phyloP scores from a whole-genome alignment of 768 basidiomycete genomes.

The Scleroderma citrinum region DNA sequence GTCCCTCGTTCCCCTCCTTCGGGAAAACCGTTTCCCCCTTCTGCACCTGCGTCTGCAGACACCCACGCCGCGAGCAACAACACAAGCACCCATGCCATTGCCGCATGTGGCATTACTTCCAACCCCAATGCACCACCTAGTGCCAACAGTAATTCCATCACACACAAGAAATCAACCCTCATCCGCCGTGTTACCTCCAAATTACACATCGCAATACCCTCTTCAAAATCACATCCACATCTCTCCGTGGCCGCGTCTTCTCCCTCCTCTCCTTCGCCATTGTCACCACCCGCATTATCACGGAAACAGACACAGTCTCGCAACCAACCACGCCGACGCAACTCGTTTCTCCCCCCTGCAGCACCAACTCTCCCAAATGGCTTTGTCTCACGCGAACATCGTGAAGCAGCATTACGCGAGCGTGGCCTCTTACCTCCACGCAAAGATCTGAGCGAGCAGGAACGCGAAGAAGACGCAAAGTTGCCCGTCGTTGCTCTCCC shows the following conservation, averaged over 20 bases:
- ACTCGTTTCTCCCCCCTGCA: slow-evolving; percentile 3
- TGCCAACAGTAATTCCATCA: too few species aligned
- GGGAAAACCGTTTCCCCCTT: background rate
- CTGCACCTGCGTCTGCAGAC: background rate
- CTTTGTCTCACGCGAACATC: slow-evolving; percentile 16
- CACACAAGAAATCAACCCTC: slow-evolving; percentile 12
- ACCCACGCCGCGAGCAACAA: too few species aligned
- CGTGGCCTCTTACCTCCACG: slow-evolving; percentile 50
- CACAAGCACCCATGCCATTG: too few species aligned
- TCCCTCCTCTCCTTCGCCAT: slow-evolving; percentile 7
- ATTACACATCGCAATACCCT: slow-evolving; percentile 16
- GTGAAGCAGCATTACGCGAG: slow-evolving; percentile 54
- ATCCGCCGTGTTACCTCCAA: slow-evolving; percentile 28
- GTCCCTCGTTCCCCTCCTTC: background rate
- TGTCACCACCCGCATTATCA: slow-evolving; percentile 8
- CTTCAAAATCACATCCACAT: background rate
- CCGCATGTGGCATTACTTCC: background rate
- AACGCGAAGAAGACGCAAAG: slow-evolving; percentile 40
- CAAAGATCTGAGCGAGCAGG: slow-evolving; percentile 31
- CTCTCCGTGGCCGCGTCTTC: slow-evolving; percentile 1
- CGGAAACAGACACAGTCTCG: too few species aligned
- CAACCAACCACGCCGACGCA: background rate
- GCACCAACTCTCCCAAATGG: slow-evolving; percentile 17
- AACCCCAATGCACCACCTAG: background rate
- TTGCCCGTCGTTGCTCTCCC: slow-evolving; percentile 29